Percentiles rank a stretch among this genome's conserved stretches.
Conservation (phyloP, 208 protist genomes). For the Leishmania aethiopica region DNA sequence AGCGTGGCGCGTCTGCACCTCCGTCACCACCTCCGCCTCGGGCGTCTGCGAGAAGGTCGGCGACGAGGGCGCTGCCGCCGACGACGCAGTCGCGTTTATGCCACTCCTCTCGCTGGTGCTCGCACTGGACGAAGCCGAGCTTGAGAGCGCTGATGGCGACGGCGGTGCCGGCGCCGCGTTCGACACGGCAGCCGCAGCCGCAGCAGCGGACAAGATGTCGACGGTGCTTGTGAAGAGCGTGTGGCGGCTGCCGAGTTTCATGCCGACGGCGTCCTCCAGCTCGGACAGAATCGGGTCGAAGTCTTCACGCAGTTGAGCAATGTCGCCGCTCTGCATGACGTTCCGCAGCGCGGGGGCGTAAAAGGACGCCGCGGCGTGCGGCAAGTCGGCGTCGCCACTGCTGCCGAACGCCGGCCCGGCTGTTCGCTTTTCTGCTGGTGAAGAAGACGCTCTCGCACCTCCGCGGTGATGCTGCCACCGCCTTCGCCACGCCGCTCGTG, state of each 20-base stretch:
- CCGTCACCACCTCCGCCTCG: slow-evolving; percentile 21
- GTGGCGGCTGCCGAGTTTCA: slow-evolving; percentile 85
- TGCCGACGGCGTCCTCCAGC: slow-evolving; percentile 79
- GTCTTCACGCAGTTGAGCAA: slow-evolving; percentile 74
- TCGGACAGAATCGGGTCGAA: slow-evolving; percentile 81
- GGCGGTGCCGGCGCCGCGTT: not conserved
- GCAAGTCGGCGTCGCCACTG: not conserved
- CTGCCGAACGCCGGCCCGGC: not conserved
- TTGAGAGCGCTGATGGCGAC: not conserved
- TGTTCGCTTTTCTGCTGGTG: slow-evolving; percentile 7
- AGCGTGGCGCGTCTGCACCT: slow-evolving; percentile 7
- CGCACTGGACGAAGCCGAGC: not conserved
- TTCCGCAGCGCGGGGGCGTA: not conserved
- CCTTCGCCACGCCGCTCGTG: slow-evolving; percentile 11
- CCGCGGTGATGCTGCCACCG: slow-evolving; percentile 11
- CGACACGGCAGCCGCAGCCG: not conserved
- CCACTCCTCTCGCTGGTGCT: not conserved
- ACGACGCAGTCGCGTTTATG: not conserved
- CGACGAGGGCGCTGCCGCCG: not conserved
- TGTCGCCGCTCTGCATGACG: slow-evolving; percentile 77
- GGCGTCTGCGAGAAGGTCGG: not conserved
- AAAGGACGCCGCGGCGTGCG: slow-evolving; percentile 10
- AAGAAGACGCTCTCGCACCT: slow-evolving; percentile 9
- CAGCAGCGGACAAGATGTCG: slow-evolving; percentile 44
- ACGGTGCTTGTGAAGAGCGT: slow-evolving; percentile 80